Percentiles rank a stretch among this genome's conserved stretches.
These are phyloP conservation scores for Gossypium mustelinum DNA, from an alignment of 345 rosid species.

Conservation along the genomic window DNA sequence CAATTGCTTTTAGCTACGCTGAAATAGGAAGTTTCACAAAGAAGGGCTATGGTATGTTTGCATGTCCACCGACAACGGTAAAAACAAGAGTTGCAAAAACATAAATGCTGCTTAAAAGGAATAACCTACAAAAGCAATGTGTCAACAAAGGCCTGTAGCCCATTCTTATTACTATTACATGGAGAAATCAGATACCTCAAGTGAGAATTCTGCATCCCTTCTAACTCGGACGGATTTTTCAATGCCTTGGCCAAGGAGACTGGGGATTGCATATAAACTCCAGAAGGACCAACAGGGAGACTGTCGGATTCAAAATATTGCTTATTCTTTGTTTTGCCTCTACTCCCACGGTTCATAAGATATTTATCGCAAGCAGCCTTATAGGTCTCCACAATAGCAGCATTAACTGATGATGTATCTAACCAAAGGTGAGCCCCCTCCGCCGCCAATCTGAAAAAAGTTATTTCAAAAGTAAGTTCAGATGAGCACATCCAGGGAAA, in stretches of 20 bases:
- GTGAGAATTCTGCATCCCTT: slow-evolving; percentile 85
- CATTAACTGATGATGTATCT: slow-evolving; percentile 76
- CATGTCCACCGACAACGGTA: not conserved
- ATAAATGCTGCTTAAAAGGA: not conserved
- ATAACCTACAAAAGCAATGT: not conserved
- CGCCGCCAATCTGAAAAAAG: slow-evolving; percentile 60
- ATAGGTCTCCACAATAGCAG: slow-evolving; percentile 74
- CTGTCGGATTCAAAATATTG: slow-evolving; percentile 26
- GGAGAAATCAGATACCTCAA: slow-evolving; percentile 47
- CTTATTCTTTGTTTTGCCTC: slow-evolving; percentile 31
- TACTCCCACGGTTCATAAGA: slow-evolving; percentile 29
- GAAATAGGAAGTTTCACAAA: not conserved
- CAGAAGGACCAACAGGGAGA: slow-evolving; percentile 44
- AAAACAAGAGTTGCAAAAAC: not conserved
- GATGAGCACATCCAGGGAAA: not conserved
- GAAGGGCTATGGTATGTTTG: slow-evolving; percentile 3
- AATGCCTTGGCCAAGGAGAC: slow-evolving; percentile 77
- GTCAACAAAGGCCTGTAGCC: not conserved
- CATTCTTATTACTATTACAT: not conserved
- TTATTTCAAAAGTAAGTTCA: slow-evolving; percentile 5
- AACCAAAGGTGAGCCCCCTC: slow-evolving; percentile 74
- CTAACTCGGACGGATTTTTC: slow-evolving; percentile 74
- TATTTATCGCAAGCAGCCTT: slow-evolving; percentile 53
- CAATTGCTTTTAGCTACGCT: not conserved
- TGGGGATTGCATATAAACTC: slow-evolving; percentile 73